These are phyloP conservation scores for Exophiala lecanii-corni DNA, from an alignment of 2,329 filamentous ascomycete genomes.

Conservation along the genomic window DNA sequence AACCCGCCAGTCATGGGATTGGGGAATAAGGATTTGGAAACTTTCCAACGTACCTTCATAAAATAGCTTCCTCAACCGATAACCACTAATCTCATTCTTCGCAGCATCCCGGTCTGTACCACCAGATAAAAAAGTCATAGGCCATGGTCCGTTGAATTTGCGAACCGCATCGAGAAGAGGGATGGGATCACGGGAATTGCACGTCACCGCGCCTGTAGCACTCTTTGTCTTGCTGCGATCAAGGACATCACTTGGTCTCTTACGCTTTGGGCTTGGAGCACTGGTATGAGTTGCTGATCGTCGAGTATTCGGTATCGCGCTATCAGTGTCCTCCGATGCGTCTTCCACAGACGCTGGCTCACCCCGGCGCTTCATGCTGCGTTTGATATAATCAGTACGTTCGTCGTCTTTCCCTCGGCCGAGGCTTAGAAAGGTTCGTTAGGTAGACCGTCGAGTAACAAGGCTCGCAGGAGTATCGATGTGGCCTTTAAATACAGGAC, in stretches of 20 bases:
- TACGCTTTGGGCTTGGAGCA: slow-evolving; percentile 3
- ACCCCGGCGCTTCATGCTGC: slow-evolving; percentile 6
- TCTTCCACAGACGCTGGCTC: slow-evolving; percentile 8
- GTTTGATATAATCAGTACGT: too few species aligned
- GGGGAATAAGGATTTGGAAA: too few species aligned
- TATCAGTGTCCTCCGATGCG: slow-evolving; percentile 3
- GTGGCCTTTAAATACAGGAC: too few species aligned
- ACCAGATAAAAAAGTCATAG: slow-evolving; percentile 8
- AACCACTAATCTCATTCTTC: slow-evolving; percentile 1
- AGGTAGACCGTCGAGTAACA: too few species aligned
- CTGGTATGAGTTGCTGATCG: not conserved
- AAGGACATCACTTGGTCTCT: slow-evolving; percentile 3
- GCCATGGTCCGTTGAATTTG: not conserved
- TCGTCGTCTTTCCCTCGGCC: too few species aligned
- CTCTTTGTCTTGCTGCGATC: slow-evolving; percentile 8
- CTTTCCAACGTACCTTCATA: slow-evolving; percentile 5
- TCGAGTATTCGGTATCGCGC: slow-evolving; percentile 5
- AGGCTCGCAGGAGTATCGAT: too few species aligned
- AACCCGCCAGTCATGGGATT: too few species aligned
- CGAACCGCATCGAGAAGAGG: slow-evolving; percentile 3
- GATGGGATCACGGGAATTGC: slow-evolving; percentile 3
- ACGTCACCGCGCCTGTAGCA: slow-evolving; percentile 5
- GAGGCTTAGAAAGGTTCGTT: too few species aligned
- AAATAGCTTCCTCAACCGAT: slow-evolving; percentile 6
- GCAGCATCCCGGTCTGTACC: slow-evolving; percentile 1